These are phyloP conservation scores for Panicum miliaceum DNA, from an alignment of 176 grass and related monocot species.

Conservation along the genomic window DNA sequence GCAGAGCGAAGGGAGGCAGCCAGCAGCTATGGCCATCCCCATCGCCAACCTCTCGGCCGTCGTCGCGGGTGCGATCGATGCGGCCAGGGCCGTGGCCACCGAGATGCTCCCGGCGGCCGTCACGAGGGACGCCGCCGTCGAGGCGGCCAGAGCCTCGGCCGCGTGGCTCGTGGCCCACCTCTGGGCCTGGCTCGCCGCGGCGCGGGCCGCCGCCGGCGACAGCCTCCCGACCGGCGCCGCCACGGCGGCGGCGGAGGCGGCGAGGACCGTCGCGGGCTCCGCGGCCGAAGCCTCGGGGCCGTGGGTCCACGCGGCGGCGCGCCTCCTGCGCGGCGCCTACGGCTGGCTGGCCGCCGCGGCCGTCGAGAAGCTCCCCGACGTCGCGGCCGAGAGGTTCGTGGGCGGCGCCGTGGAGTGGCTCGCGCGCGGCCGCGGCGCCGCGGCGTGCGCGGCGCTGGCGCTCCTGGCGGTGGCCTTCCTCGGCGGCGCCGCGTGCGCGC, in stretches of 20 bases:
- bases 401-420: constrained; percentile 10
- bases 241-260: background rate
- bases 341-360: constrained; percentile 14
- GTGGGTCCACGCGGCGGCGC: background rate
- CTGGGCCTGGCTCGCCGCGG: constrained; percentile 21
- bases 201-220: background rate
- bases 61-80: background rate
- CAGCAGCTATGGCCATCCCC: constrained; percentile 1
- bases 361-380: constrained; percentile 28
- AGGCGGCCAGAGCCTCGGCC: background rate
- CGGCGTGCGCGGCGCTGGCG: background rate
- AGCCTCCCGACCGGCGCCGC: background rate
- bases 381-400: constrained; percentile 16
- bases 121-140: constrained; percentile 11
- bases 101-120: constrained; percentile 27
- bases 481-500: constrained; percentile 38
- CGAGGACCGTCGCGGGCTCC: background rate
- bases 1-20: background rate
- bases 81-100: background rate
- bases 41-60: constrained; percentile 31
- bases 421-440: background rate
- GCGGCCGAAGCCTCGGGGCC: background rate
- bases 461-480: constrained; percentile 31
- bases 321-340: background rate
- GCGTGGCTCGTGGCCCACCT: constrained; percentile 22